Evolutionary conservation across 192 early-diverging fungal species (phyloP).

Genomic region (Backusella tuberculispora): DNA sequence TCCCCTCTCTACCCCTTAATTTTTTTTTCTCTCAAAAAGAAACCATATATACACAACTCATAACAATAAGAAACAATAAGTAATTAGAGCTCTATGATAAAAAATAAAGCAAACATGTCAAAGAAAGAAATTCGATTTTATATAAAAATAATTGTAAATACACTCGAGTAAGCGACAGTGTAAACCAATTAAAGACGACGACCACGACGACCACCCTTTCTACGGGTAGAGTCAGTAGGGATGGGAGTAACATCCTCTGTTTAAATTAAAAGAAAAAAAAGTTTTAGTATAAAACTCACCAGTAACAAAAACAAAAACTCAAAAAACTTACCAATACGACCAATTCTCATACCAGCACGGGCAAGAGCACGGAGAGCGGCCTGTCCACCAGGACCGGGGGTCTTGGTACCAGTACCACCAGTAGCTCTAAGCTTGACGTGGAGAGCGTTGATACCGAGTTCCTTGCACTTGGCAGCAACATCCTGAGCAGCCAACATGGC

Average conservation of each 20-base stretch:
- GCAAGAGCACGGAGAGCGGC: slow-evolving; percentile 97
- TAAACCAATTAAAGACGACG: slow-evolving; percentile 81
- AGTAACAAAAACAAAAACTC: neutral
- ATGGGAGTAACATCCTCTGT: slow-evolving; percentile 96
- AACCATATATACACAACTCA: too few relatives aligned
- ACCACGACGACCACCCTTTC: slow-evolving; percentile 99
- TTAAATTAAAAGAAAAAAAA: slow-evolving; percentile 34
- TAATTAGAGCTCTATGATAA: too few relatives aligned
- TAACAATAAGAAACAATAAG: too few relatives aligned
- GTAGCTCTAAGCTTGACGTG: slow-evolving; percentile 99
- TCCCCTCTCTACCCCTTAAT: too few relatives aligned
- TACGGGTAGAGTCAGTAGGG: slow-evolving; percentile 98
- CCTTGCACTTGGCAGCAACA: slow-evolving; percentile 98
- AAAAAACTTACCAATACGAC: slow-evolving; percentile 80
- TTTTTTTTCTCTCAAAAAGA: too few relatives aligned
- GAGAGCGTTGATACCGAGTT: slow-evolving; percentile 98
- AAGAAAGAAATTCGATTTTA: slow-evolving; percentile 8
- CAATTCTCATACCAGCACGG: slow-evolving; percentile 98
- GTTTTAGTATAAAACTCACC: slow-evolving; percentile 29
- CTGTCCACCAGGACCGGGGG: slow-evolving; percentile 98
- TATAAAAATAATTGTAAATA: slow-evolving; percentile 12
- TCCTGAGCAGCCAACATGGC: slow-evolving; percentile 99
- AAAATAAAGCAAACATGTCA: slow-evolving; percentile 5
- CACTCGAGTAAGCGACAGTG: slow-evolving; percentile 1
- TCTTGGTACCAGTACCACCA: slow-evolving; percentile 98